Percentiles rank a stretch among this genome's conserved stretches.
phyloP scores from a whole-genome alignment of 192 early-diverging fungal genomes.

The Gonapodya sp. region DNA sequence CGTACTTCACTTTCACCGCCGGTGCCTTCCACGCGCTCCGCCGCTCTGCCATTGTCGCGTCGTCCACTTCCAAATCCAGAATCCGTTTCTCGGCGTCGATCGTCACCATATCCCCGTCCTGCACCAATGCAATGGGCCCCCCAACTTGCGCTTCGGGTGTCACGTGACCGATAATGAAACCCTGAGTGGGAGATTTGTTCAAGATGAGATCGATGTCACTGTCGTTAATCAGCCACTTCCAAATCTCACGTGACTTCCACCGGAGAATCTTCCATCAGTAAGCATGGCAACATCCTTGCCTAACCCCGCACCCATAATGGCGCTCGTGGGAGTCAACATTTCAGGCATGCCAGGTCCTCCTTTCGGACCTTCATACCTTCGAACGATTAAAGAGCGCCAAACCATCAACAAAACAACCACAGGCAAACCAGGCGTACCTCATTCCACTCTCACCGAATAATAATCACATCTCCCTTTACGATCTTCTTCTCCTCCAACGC shows the following conservation, averaged over 20 bases:
- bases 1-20: constrained; percentile 74
- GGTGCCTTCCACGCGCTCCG: constrained; percentile 67
- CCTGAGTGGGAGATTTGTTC: constrained; percentile 36
- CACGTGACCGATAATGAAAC: constrained; percentile 99
- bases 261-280: constrained; percentile 98
- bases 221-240: neutral
- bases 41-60: constrained; percentile 60
- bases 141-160: constrained; percentile 96
- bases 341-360: constrained; percentile 99
- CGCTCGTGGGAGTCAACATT: constrained; percentile 96
- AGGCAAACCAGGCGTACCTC: no score
- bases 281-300: constrained; percentile 94
- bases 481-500: constrained; percentile 83
- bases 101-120: constrained; percentile 78
- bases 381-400: no score
- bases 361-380: constrained; percentile 84
- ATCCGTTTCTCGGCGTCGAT: constrained; percentile 77
- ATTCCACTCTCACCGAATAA: constrained; percentile 68
- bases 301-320: constrained; percentile 98
- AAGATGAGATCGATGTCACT: neutral
- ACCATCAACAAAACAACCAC: no score
- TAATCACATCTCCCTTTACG: constrained; percentile 78
- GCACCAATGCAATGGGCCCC: constrained; percentile 86
- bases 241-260: constrained; percentile 75
- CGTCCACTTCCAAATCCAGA: constrained; percentile 38